Evolutionary conservation across 2,329 filamentous ascomycete genomes (phyloP), one percentile per base, ranked within the genome.

Genomic region (Trichoderma asperellum): DNA sequence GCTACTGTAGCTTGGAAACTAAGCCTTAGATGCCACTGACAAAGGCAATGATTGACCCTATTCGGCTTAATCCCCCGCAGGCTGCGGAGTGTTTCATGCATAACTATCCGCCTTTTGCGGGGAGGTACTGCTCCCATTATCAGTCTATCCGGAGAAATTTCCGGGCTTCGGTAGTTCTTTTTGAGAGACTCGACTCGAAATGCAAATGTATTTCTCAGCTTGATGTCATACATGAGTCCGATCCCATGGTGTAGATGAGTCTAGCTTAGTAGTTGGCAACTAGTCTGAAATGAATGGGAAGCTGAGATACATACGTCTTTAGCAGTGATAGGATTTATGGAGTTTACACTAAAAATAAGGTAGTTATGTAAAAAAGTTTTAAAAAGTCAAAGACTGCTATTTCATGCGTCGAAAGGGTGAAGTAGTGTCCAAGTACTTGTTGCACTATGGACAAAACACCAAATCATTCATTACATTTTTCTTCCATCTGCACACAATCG

Each of bases 61-160:
- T 12, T 34, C 16, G 29, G 47, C 27, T 27, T 21, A 11, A n/a
- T 47, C 29, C 53, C 53, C 63, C 34, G 61, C 61, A 40, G 8
- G 29, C 34, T 11, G 27, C 14, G 47, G 47, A 49, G 21, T 49
- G 12, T 24, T 14, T 43, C 34, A n/a, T 43, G 62, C 29, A 55
- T 24, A 66, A 49, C 57, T 47, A 12, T 35, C 53, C 37, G 29
- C 34, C 16, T 34, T 8, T 29, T 49, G 63, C 53, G 63, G 63
- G 63, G 53, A 65, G 43, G 18, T 3, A 10, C 18, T 34, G 37
- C 18, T 34, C n/a, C 8, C 43, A 27, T 37, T 37, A 43, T 58
- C 21, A 66, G 57, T 29, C 37, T 37, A 49, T 49, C 35, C n/a
- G 63, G 53, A 37, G 63, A 58, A 66, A 49, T 66, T 35, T 12